Percentiles rank a stretch among this genome's conserved stretches.
These are phyloP conservation scores for Candida patagonica DNA, from an alignment of 805 yeast genomes.

Conservation along the genomic window DNA sequence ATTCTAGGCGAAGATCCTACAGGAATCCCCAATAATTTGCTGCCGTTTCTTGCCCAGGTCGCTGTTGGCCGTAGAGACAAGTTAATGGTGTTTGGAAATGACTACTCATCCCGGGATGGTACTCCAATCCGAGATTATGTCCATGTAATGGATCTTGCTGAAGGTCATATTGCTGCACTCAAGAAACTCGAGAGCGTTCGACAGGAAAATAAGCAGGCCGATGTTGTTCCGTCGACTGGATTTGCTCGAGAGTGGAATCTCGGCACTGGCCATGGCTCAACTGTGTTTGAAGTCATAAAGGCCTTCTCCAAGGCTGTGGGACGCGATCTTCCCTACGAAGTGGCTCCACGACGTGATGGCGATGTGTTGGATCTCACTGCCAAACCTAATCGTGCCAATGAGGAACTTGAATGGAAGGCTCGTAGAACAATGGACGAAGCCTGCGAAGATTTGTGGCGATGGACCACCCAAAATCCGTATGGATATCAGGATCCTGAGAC, in stretches of 20 bases:
- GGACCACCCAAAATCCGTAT: slow-evolving; percentile 61
- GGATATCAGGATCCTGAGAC: slow-evolving; percentile 37
- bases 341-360: slow-evolving; percentile 62
- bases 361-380: slow-evolving; percentile 74
- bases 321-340: slow-evolving; percentile 50
- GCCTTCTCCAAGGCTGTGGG: slow-evolving; percentile 63
- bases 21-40: slow-evolving; percentile 66
- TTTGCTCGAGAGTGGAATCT: slow-evolving; percentile 71
- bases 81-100: slow-evolving; percentile 61
- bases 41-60: slow-evolving; percentile 71
- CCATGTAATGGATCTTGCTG: slow-evolving; percentile 71
- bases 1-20: slow-evolving; percentile 72
- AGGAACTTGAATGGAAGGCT: slow-evolving; percentile 59
- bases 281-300: slow-evolving; percentile 61
- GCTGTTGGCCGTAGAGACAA: slow-evolving; percentile 63
- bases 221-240: slow-evolving; percentile 30
- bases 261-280: slow-evolving; percentile 74
- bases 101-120: slow-evolving; percentile 64
- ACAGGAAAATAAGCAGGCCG: slow-evolving; percentile 13
- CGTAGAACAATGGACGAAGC: slow-evolving; percentile 48
- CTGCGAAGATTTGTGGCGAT: slow-evolving; percentile 66
- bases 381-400: slow-evolving; percentile 53
- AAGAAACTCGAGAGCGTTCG: slow-evolving; percentile 36
- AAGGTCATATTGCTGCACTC: slow-evolving; percentile 68
- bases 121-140: slow-evolving; percentile 77